Base-by-base conservation (phyloP, 2,329 filamentous ascomycete species). In the Exophiala aquamarina region DNA sequence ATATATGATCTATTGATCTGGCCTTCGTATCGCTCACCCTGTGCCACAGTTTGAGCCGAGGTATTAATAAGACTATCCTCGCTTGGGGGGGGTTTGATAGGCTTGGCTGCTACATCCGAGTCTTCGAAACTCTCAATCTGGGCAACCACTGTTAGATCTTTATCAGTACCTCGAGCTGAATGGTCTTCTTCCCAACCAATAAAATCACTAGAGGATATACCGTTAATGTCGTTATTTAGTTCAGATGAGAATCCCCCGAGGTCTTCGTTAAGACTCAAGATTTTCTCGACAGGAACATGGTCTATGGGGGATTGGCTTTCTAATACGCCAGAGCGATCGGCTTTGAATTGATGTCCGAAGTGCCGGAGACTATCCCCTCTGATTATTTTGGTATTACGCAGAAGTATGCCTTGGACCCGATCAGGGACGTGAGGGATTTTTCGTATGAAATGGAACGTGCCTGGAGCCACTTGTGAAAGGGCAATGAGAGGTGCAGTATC, bases 391-490 rank as follows among this genome's bases (percentile, higher is more conserved):
- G 58, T 63, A 36, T 58, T 47, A 9, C 69, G 67, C 33, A 72
- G 61, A n/a, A 72, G 56, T 21, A 66, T 55, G 18, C 63, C 67
- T 52, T 73, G 70, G 41, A 67, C 62, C 39, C 65, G 69, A 11
- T 73, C 70, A 21, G 61, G 65, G 21, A 67, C 47, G 43, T 65
- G 64, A 14, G 70, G 70, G 58, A 73, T 67, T 14, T 58, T 50
- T 10, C 61, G 63, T 33, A 73, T 55, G 4, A 62, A 63, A 10
- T 60, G 56, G 19, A 70, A 57, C 1, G 70, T 72, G 28, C 58
- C 53, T 4, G 68, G 66, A 4, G 70, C 69, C 9, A 46, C 52
- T 4, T 53, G 32, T 36, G 15, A 71, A 52, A 36, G 48, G 32
- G 15, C 58, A 47, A 34, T 69, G 7, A 37, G 18, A 8, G 11